Percentiles rank a stretch among this genome's conserved stretches.
These are phyloP conservation scores for Mesembryanthemum crystallinum DNA, from an alignment of 148 eudicot species.

Conservation along the genomic window DNA sequence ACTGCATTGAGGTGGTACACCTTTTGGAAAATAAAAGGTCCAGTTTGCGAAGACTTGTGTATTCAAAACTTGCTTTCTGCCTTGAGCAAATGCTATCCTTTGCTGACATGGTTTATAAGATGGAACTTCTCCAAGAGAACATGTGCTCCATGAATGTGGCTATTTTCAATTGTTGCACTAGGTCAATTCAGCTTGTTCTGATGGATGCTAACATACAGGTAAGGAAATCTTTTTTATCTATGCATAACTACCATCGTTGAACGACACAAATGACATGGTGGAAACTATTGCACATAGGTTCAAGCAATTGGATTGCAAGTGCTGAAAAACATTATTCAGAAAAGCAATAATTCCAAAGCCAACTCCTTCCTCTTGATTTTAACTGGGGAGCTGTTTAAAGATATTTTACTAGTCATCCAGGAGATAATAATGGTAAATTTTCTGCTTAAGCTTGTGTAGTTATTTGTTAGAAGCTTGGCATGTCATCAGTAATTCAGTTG, in stretches of 20 bases:
- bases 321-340: conserved; percentile 61
- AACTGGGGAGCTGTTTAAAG: conserved; percentile 62
- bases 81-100: conserved; percentile 55
- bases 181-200: conserved; percentile 51
- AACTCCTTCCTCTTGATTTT: conserved; percentile 58
- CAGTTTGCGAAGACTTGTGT: conserved; percentile 50
- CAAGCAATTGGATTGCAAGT: conserved; percentile 82
- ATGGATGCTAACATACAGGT: conserved; percentile 66
- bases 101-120: conserved; percentile 58
- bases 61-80: conserved; percentile 80
- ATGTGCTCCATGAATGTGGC: conserved; percentile 44
- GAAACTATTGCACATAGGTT: conserved; percentile 45
- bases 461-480: conserved; percentile 15
- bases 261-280: conserved; percentile 10
- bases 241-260: conserved; percentile 1
- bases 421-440: conserved; percentile 54
- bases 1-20: conserved; percentile 66
- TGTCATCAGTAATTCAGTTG: conserved; percentile 19
- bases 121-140: conserved; percentile 36
- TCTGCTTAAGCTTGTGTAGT: conserved; percentile 3
- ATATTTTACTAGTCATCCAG: conserved; percentile 42
- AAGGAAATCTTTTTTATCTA: conserved; percentile 19
- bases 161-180: conserved; percentile 44
- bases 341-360: conserved; percentile 37
- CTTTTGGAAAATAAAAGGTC: conserved; percentile 51